Base-by-base conservation (phyloP, 75 land plant genomes). In the Cryptomeria japonica region DNA sequence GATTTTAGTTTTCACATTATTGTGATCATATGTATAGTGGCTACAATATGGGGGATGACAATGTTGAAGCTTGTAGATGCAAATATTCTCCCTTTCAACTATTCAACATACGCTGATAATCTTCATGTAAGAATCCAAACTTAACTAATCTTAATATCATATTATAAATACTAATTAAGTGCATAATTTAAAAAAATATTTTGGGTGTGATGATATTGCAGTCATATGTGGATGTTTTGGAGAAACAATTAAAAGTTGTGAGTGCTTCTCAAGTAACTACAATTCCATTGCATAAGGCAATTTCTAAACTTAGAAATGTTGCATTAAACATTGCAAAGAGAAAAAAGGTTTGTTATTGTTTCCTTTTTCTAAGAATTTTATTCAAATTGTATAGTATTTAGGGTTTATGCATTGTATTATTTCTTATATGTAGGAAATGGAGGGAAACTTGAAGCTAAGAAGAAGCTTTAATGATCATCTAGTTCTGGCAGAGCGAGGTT, bases 1-100 rank as follows among this genome's bases (percentile, higher is more conserved):
- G 15, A 64, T 64, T 25, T 25, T 64, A 64, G 0, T 64, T 75
- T 75, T 11, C 15, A 11, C 12, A 34, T 13, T 75, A 32, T 75
- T 31, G 13, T 12, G 11, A 75, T 14, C 16, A 34, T 75, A 7
- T 82, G 51, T 46, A 22, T 91, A 91, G 92, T 90, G 83, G 79
- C 88, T 73, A 90, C 93, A 61, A 87, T 97, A 4, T 96, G 96
- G 99, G 99, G 99, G 19, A 55, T 96, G 31, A 68, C 94, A 44
- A 95, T 94, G 49, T 90, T 97, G 76, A 90, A 89, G 86, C 93
- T 97, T 11, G 95, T 96, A 42, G 95, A 95, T 91, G 93, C 92
- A 53, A 89, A 86, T 75, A 55, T 96, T 55, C 86, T 97, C 77
- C 97, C 99, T 31, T 93, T 94, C 72, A 86, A 96, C 75, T 97